Base-by-base conservation (phyloP, 2,329 filamentous ascomycete genomes). In the Ophiostoma tasmaniense region DNA sequence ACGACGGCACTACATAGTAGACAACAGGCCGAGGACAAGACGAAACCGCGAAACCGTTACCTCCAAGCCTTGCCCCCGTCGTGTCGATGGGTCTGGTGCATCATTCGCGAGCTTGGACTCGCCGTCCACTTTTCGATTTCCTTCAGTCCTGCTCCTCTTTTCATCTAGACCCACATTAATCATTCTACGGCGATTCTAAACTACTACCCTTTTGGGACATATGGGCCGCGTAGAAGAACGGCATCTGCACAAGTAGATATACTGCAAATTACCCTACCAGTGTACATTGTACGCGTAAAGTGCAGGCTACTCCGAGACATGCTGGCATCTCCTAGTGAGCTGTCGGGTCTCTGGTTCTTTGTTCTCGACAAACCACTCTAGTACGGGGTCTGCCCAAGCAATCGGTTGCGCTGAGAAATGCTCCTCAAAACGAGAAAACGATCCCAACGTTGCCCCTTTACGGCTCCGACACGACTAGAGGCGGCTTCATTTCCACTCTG, bases 31-130 rank as follows among this genome's bases (percentile, higher is more conserved):
- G 35, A 22, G 6, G 20, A 52, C 22, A 22, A 3, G 10, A 55
- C n/a, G n/a, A 55, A 25, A 25, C 50, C 3, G n/a, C 50, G 50
- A 55, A 55, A 55, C 50, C n/a, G 55, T 25, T 61, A 14, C 25
- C n/a, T n/a, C n/a, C 14, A 45, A 61, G 55, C 55, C 55, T 61
- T 61, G 55, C 55, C 55, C 22, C 55, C 55, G 55, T 30, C 55
- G 25, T 61, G 55, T 61, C 25, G 55, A 61, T 61, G 55, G 55
- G 50, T 13, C 50, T 22, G n/a, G 20, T n/a, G 7, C 50, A 52
- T 52, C 50, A 37, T 52, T 52, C 42, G 42, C 42, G n/a, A n/a
- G n/a, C n/a, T n/a, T 45, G 45, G 45, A 52, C 14, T 52, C n/a
- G 45, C 5, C 45, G 45, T 17, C 22, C 52, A n/a, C 8, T 59